Evolutionary conservation across 2,329 filamentous ascomycete genomes (phyloP).

Genomic region (Epichloe baconii): DNA sequence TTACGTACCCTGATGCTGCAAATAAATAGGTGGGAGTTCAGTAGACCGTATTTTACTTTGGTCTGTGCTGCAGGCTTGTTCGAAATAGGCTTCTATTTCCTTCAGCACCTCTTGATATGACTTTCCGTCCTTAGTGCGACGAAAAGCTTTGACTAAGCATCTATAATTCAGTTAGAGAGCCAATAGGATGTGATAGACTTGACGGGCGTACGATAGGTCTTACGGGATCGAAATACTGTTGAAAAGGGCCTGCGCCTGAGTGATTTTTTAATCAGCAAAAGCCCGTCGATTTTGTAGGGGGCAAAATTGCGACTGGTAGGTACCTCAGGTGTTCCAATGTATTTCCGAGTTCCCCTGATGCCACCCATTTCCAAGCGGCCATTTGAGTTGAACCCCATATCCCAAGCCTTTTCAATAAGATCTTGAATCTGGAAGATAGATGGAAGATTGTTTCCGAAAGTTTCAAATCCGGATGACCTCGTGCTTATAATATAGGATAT

Average conservation of each 20-base stretch:
- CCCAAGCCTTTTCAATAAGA: constrained; percentile 78
- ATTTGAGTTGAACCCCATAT: constrained; percentile 62
- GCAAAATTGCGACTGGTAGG: constrained; percentile 19
- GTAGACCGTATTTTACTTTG: constrained; percentile 57
- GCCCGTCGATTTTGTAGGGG: background rate
- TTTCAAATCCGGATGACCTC: constrained; percentile 40
- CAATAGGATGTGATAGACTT: background rate
- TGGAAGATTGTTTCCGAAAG: constrained; percentile 51
- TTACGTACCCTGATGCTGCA: constrained; percentile 61
- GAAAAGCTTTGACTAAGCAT: constrained; percentile 50
- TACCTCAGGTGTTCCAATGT: constrained; percentile 87
- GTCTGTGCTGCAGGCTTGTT: constrained; percentile 28
- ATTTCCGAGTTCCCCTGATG: constrained; percentile 79
- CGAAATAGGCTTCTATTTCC: constrained; percentile 64
- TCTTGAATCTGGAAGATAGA: constrained; percentile 75
- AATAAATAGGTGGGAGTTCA: constrained; percentile 68
- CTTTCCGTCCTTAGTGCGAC: constrained; percentile 30
- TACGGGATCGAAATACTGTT: constrained; percentile 53
- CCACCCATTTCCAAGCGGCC: constrained; percentile 75
- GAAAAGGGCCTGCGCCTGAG: constrained; percentile 67
- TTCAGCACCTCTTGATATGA: constrained; percentile 44
- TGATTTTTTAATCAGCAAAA: background rate
- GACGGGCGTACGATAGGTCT: constrained; percentile 13
- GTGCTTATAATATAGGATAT: constrained; percentile 61
- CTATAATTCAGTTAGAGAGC: constrained; percentile 17